A percentile compares a stretch with the other conserved stretches of the same genome.
Conservation (phyloP, 179 eudicot genomes). For the Silene coronaria region DNA sequence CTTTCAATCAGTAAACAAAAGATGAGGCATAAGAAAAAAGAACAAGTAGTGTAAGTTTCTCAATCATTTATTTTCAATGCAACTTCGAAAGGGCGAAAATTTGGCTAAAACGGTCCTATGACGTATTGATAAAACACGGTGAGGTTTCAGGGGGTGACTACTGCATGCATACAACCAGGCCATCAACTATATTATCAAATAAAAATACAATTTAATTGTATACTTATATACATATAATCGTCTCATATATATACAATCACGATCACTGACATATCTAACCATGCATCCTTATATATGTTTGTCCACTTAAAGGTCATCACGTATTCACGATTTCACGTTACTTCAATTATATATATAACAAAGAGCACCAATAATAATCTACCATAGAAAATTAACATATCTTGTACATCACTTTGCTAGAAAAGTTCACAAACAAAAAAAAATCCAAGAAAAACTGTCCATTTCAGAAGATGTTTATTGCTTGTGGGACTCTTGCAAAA, state of each 20-base stretch:
- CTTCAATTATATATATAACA: constrained; percentile 1
- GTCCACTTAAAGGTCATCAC: constrained; percentile 6
- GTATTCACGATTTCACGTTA: neutral
- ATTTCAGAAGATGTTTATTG: constrained; percentile 5
- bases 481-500: constrained; percentile 13
- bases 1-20: neutral
- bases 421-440: neutral
- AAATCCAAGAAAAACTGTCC: neutral
- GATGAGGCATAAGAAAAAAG: neutral
- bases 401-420: neutral
- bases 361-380: neutral
- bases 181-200: too few species aligned
- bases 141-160: too few species aligned
- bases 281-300: neutral
- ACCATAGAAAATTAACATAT: neutral
- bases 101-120: neutral
- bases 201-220: too few species aligned
- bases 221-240: too few species aligned
- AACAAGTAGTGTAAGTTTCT: neutral
- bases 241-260: neutral
- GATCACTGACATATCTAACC: constrained; percentile 1
- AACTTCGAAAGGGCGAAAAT: too few species aligned
- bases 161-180: too few species aligned
- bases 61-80: too few species aligned
- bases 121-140: neutral